Base-by-base conservation (phyloP, 1,284 basidiomycete species). In the Naganishia cerealis region DNA sequence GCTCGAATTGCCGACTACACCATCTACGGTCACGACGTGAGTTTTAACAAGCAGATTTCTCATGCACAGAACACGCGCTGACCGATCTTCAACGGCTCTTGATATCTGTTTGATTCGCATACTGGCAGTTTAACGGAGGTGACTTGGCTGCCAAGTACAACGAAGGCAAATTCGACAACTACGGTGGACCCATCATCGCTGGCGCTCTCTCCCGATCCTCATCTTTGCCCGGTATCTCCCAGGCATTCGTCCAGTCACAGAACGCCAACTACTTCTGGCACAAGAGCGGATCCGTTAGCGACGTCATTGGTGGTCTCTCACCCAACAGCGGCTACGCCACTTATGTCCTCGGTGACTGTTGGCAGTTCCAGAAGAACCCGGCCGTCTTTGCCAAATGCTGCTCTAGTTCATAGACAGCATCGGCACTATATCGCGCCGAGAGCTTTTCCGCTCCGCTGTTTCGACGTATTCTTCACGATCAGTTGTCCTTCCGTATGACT, bases 261-360 rank as follows among this genome's bases (percentile, higher is more conserved):
- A 63, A 63, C 50, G 50, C 50, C 48, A 63, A 63, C 50, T 63
- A 63, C 50, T 63, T 53, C 59, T 63, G 59, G 59, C 59, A 63
- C 59, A 63, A 63, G 59, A 53, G n/a, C 1, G 59, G 59, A 38
- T 16, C 29, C 38, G 59, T 53, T 24, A 38, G 24, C 59, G n/a
- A 36, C 46, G 43, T 63, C 50, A 36, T 63, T n/a, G 29, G 29
- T 16, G 48, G 50, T 39, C 59, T 63, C 21, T 21, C 38, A 3
- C 59, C 59, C 38, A 53, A 63, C 59, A 6, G 38, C 2, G 50
- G 48, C 36, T 63, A 53, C 21, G 59, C 59, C 9, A 63, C 59
- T 5, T 63, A 63, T 39, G 38, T 63, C 21, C 4, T 12, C 18
- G 59, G 59, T 26, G 38, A n/a, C 46, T 63, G 59, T 50, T 18